A percentile compares a stretch with the other conserved stretches of the same genome.
Evolutionary conservation across 306 rosid genomes (phyloP).

Genomic region (Acacia acuminata): DNA sequence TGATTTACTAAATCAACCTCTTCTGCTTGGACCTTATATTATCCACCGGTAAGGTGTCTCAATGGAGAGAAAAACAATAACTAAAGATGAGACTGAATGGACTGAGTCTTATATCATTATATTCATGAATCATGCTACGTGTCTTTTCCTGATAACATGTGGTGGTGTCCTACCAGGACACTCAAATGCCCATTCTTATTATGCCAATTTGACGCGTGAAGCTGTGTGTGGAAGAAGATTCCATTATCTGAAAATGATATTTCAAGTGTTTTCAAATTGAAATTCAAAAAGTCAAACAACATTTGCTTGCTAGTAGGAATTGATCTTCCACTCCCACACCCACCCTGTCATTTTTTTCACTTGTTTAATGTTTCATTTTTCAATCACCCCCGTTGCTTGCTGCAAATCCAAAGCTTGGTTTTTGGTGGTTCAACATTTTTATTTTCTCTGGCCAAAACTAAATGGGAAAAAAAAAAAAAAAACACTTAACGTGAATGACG

Average conservation of each 20-base stretch:
- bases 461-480: too few relatives aligned
- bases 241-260: not conserved
- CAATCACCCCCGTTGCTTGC: not conserved
- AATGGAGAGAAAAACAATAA: not conserved
- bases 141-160: not conserved
- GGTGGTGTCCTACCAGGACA: not conserved
- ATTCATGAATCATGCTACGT: not conserved
- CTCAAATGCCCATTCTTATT: not conserved
- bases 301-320: not conserved
- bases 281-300: not conserved
- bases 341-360: not conserved
- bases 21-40: not conserved
- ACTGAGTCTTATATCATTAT: not conserved
- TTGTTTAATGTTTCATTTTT: not conserved
- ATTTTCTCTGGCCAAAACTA: too few relatives aligned
- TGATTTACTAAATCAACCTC: not conserved
- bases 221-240: not conserved
- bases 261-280: not conserved
- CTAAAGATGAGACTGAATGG: not conserved
- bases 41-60: not conserved
- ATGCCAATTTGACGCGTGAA: not conserved
- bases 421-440: not conserved
- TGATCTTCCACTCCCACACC: not conserved
- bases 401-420: not conserved
- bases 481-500: too few relatives aligned